Evolutionary conservation across 805 yeast species (phyloP), one percentile per base, ranked within the genome.

Genomic region (Saccharomyces cerevisiae): DNA sequence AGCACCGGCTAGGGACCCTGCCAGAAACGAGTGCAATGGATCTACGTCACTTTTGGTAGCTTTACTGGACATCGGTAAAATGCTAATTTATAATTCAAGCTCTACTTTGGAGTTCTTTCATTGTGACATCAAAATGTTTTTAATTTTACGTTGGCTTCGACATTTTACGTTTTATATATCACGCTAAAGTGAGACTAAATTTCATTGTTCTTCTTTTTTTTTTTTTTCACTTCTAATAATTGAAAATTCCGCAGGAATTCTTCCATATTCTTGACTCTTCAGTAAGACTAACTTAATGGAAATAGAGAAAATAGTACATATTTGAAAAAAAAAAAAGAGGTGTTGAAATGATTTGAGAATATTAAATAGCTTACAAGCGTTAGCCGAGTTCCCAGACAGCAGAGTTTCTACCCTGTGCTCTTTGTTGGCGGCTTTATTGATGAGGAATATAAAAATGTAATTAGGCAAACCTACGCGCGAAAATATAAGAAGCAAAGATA

Each of bases 1-100:
- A 27, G 96, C 98, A 55, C 98, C 99, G 0, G 98, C 99, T 0
- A 87, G 78, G 52, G 97, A 97, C 54, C 99, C 99, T 6, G 97
- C 98, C 28, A 91, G 75, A 65, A 92, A 89, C 1, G 97, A 89
- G 63, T 86, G 83, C 57, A 80, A 65, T 2, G 94, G 92, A 67
- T 86, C 92, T 13, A 82, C 80, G 66, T 79, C 43, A 17, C 43
- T 36, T 36, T 36, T 36, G 1, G 43, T 36, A 8, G 24, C 43
- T 36, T 60, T 53, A 32, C 54, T 55, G 14, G 60, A 51, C 62
- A 59, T 59, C 9, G 14, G 46, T 14, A 4, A 11, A 13, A 4
- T 29, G 13, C n/a, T 29, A 29, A 9, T 11, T 29, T 3, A 22
- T 36, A 6, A 4, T 14, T 46, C 10, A 29, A 9, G 31, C 10